Conservation (phyloP, 257 asterid genomes). For the Capsicum rhomboideum region DNA sequence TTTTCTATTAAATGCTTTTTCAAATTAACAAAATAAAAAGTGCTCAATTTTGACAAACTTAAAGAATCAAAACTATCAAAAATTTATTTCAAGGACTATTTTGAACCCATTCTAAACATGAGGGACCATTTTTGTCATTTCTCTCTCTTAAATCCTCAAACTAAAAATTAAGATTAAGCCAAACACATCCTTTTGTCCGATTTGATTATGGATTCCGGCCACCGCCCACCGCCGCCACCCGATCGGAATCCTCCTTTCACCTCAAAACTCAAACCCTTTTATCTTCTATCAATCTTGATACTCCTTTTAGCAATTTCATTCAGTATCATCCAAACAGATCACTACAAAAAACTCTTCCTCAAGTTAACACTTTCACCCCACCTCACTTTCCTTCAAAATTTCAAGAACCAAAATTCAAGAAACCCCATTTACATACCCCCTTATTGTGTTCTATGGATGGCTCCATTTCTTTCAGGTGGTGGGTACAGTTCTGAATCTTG, state of each 20-base stretch:
- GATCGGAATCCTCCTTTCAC: not conserved
- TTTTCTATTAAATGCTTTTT: too few relatives aligned
- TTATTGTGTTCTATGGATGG: slow-evolving; percentile 84
- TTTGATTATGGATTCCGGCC: too few relatives aligned
- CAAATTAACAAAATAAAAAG: too few relatives aligned
- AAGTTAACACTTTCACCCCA: slow-evolving; percentile 1
- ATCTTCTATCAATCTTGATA: slow-evolving; percentile 27
- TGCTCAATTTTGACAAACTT: too few relatives aligned
- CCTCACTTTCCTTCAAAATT: too few relatives aligned
- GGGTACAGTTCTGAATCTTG: slow-evolving; percentile 96
- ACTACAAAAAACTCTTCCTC: slow-evolving; percentile 13
- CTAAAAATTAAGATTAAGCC: too few relatives aligned
- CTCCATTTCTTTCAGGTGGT: slow-evolving; percentile 89
- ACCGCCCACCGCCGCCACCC: slow-evolving; percentile 13
- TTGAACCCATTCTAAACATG: too few relatives aligned
- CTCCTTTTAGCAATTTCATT: slow-evolving; percentile 43
- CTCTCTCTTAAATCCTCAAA: too few relatives aligned
- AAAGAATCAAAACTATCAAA: too few relatives aligned
- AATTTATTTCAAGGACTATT: too few relatives aligned
- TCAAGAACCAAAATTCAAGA: not conserved
- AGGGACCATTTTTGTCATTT: too few relatives aligned
- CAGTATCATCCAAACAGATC: slow-evolving; percentile 3
- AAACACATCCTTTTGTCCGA: too few relatives aligned
- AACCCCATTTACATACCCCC: slow-evolving; percentile 17
- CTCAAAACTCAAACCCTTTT: slow-evolving; percentile 28